Evolutionary conservation across 768 basidiomycete species (phyloP).

Genomic region (Jaapia argillacea): DNA sequence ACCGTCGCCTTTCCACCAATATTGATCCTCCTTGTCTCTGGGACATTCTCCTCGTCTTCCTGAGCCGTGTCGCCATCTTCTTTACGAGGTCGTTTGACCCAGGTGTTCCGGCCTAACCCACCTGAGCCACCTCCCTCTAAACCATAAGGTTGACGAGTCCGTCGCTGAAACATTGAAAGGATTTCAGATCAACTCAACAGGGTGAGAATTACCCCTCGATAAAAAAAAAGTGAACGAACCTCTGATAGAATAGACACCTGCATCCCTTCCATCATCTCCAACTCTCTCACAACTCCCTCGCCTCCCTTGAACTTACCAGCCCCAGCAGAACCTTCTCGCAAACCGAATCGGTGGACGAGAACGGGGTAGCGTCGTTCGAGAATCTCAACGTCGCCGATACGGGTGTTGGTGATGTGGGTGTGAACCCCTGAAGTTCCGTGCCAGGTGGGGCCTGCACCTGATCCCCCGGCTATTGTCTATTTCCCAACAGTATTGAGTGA

Average conservation of each 20-base stretch:
- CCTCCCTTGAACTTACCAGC: slow-evolving; percentile 69
- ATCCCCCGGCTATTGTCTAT: slow-evolving; percentile 90
- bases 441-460: slow-evolving; percentile 84
- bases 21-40: slow-evolving; percentile 54
- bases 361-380: slow-evolving; percentile 91
- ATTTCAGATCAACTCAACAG: neutral
- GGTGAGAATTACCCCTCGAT: neutral
- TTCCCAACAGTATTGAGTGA: too few relatives aligned
- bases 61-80: slow-evolving; percentile 28
- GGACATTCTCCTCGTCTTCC: slow-evolving; percentile 8
- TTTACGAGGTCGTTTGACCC: slow-evolving; percentile 62
- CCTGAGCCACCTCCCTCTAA: slow-evolving; percentile 71
- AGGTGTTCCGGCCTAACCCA: slow-evolving; percentile 72
- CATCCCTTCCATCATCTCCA: slow-evolving; percentile 73
- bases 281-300: slow-evolving; percentile 74
- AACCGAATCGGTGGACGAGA: slow-evolving; percentile 74
- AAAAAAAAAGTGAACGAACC: slow-evolving; percentile 27
- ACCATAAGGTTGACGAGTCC: slow-evolving; percentile 82
- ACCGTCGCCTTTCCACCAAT: slow-evolving; percentile 85
- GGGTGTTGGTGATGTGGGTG: slow-evolving; percentile 88
- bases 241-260: slow-evolving; percentile 87
- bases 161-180: slow-evolving; percentile 41
- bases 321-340: slow-evolving; percentile 63
- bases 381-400: slow-evolving; percentile 90
- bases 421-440: slow-evolving; percentile 91